These are phyloP conservation scores for Gaertneriomyces sp. DNA, from an alignment of 192 early-diverging fungal genomes.

Conservation along the genomic window DNA sequence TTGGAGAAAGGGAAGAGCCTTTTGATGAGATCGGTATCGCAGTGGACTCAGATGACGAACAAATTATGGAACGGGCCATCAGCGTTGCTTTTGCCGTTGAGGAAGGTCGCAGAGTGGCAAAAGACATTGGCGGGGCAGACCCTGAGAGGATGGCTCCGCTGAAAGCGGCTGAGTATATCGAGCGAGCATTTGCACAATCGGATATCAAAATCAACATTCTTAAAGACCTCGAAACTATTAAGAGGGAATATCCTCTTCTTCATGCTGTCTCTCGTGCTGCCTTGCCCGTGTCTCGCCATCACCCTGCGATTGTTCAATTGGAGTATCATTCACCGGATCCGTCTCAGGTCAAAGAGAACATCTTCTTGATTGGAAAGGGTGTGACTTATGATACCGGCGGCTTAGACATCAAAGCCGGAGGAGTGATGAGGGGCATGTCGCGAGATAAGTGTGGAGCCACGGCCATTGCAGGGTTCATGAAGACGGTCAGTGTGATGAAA, in stretches of 20 bases:
- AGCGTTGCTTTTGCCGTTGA: constrained; percentile 66
- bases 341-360: constrained; percentile 70
- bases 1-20: constrained; percentile 41
- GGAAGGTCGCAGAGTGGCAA: constrained; percentile 64
- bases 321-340: constrained; percentile 70
- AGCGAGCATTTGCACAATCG: constrained; percentile 55
- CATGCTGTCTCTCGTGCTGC: constrained; percentile 64
- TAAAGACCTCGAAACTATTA: constrained; percentile 64
- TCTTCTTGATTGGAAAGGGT: constrained; percentile 87
- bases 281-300: constrained; percentile 54
- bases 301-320: constrained; percentile 60
- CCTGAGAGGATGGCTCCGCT: constrained; percentile 86
- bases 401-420: constrained; percentile 78
- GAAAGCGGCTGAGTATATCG: constrained; percentile 65
- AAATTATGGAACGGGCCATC: constrained; percentile 39
- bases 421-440: constrained; percentile 83
- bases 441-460: constrained; percentile 89
- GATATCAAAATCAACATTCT: constrained; percentile 61
- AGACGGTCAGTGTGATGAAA: constrained; percentile 61
- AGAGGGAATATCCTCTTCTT: constrained; percentile 78
- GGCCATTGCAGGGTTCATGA: constrained; percentile 75
- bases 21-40: constrained; percentile 59
- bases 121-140: constrained; percentile 79
- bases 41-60: constrained; percentile 27
- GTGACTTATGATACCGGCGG: constrained; percentile 74